Evolutionary conservation across 2,329 filamentous ascomycete genomes (phyloP), one percentile per base, ranked within the genome.

Genomic region (Phialocephala subalpina): DNA sequence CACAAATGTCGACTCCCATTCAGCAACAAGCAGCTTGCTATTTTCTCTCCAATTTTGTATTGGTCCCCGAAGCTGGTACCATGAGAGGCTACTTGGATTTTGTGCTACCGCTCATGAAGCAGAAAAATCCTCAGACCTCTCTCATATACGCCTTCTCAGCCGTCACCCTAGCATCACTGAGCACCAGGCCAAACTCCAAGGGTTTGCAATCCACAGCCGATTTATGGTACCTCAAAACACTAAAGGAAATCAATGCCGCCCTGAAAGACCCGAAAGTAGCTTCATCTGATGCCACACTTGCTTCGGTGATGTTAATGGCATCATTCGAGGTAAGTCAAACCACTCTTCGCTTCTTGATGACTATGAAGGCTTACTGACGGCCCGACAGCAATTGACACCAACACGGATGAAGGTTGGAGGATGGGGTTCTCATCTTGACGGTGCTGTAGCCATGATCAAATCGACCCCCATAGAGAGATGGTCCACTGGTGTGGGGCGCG

Each of bases 391-490:
- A 72, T 42, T 88, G 40, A 83, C 82, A 1, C 83, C 85, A 11
- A 84, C 82, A 61, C 80, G 85, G 55, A 76, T 86, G 67, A 84
- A 83, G 22, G 82, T 83, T 72, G 77, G 83, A 60, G 85, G 85
- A 1, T 89, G 87, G 87, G 83, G 84, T 2, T 87, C 86, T 8
- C 87, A 89, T 67, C 82, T 86, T 8, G 84, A 87, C 66, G 87
- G 86, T 8, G 87, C 87, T 22, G 83, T 89, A 38, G 83, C 87
- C 68, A 77, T 89, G 0, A 83, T 87, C 60, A 86, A 85, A 73
- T 80, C 82, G 1, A 82, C 87, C 14, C 85, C 85, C 5, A 82
- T 80, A 65, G 80, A 82, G 64, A 83, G 86, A 69, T 76, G 86
- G 20, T 77, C 79, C 53, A 85, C 82, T n/a, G 82, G 80, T 72